Conservation (phyloP, 202 grass and related monocot genomes). For the Bolboschoenoplectus hybrid region DNA sequence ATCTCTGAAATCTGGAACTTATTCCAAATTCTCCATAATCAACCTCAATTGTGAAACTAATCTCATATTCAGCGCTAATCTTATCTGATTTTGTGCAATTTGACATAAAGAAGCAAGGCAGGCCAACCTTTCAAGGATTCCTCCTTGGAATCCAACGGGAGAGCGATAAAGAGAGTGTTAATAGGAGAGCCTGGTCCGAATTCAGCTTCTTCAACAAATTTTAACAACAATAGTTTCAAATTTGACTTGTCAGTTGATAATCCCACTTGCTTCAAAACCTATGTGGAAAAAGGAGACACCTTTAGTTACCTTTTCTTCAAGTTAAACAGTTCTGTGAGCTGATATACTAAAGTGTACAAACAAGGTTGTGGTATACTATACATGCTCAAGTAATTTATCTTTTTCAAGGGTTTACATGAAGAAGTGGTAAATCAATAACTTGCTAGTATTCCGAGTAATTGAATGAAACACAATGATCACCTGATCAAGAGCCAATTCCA, state of each 20-base stretch:
- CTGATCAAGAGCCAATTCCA: slow-evolving; percentile 61
- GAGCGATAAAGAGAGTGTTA: slow-evolving; percentile 60
- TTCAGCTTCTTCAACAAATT: slow-evolving; percentile 72
- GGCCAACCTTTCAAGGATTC: slow-evolving; percentile 55
- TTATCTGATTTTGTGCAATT: neutral
- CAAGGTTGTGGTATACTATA: neutral
- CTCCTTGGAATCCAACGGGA: slow-evolving; percentile 46
- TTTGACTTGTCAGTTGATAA: slow-evolving; percentile 36
- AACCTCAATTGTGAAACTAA: slow-evolving; percentile 18
- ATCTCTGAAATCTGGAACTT: neutral
- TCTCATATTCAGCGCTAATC: neutral
- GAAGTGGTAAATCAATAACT: neutral
- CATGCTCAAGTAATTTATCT: neutral
- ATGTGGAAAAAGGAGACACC: neutral
- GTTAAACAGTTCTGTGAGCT: neutral
- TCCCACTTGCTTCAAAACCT: slow-evolving; percentile 58
- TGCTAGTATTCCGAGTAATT: neutral
- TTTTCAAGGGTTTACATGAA: neutral
- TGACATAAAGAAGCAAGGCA: neutral
- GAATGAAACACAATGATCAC: slow-evolving; percentile 37
- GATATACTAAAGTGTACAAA: neutral
- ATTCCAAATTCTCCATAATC: neutral
- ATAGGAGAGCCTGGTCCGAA: slow-evolving; percentile 67
- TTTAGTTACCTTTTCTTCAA: neutral
- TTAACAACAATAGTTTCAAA: slow-evolving; percentile 53